A percentile compares a stretch with the other conserved stretches of the same genome.
phyloP scores from a whole-genome alignment of 2,329 filamentous ascomycete species.

The Aspergillus jensenii region DNA sequence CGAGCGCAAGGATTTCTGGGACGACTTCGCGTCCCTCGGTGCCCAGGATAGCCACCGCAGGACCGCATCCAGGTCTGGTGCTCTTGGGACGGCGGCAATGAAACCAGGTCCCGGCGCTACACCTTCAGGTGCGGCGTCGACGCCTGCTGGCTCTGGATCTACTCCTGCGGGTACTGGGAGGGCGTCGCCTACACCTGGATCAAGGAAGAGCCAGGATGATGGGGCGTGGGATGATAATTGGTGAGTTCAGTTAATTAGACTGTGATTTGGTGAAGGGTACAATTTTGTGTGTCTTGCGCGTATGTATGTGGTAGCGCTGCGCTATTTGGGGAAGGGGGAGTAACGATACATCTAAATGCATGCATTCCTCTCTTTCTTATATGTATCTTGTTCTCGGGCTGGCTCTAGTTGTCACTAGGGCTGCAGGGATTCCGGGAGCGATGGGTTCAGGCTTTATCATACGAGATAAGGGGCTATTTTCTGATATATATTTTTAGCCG shows the following conservation, averaged over 20 bases:
- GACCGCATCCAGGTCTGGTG: conserved; percentile 44
- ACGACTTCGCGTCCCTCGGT: conserved; percentile 75
- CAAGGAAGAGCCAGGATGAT: conserved; percentile 53
- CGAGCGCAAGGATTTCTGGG: conserved; percentile 84
- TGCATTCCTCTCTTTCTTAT: background rate
- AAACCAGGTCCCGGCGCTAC: conserved; percentile 45
- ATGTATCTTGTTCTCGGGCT: background rate
- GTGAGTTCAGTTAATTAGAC: conserved; percentile 22
- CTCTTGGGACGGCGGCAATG: conserved; percentile 65
- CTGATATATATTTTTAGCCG: no score
- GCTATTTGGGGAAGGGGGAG: background rate
- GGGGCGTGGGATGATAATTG: conserved; percentile 55
- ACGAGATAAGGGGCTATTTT: no score
- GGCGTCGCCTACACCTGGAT: conserved; percentile 6
- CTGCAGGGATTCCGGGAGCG: no score
- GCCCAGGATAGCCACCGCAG: conserved; percentile 27
- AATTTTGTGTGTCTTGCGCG: background rate
- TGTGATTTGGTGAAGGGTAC: background rate
- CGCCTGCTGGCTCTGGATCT: conserved; percentile 17
- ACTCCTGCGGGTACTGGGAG: conserved; percentile 19
- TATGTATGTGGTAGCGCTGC: conserved; percentile 1
- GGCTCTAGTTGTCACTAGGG: background rate
- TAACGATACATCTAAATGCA: background rate
- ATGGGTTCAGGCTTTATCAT: no score
- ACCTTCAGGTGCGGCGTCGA: conserved; percentile 12